These are phyloP conservation scores for Calocybe gangraenosa DNA, from an alignment of 768 basidiomycete genomes.

Conservation along the genomic window DNA sequence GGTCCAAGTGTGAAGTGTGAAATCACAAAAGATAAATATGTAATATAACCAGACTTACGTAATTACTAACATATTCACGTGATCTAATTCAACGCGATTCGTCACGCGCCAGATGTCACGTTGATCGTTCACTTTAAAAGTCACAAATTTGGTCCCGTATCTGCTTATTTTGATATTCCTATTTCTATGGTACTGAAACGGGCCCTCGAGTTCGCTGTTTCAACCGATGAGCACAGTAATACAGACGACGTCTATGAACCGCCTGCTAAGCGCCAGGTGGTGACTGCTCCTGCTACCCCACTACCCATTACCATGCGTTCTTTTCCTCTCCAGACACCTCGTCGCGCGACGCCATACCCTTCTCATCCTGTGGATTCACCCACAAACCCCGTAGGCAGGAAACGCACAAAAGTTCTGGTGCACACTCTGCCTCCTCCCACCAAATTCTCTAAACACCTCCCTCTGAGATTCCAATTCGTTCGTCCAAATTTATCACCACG, in stretches of 20 bases:
- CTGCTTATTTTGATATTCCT: too few relatives aligned
- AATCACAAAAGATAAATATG: too few relatives aligned
- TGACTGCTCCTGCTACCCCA: constrained; percentile 20
- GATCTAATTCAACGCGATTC: too few relatives aligned
- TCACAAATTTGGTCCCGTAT: too few relatives aligned
- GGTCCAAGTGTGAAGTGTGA: too few relatives aligned
- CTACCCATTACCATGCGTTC: constrained; percentile 19
- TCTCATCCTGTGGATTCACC: constrained; percentile 61
- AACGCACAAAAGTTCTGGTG: constrained; percentile 35
- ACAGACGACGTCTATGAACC: constrained; percentile 9
- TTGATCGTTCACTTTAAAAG: too few relatives aligned
- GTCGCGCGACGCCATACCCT: constrained; percentile 38
- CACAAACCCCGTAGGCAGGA: constrained; percentile 65
- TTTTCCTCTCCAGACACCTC: constrained; percentile 19
- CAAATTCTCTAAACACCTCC: constrained; percentile 55
- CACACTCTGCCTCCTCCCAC: constrained; percentile 38
- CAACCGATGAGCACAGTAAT: background rate
- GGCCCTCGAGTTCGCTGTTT: constrained; percentile 12
- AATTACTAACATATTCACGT: too few relatives aligned
- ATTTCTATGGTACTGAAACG: constrained; percentile 17
- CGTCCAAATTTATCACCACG: constrained; percentile 26
- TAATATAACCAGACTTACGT: too few relatives aligned
- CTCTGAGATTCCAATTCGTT: constrained; percentile 60
- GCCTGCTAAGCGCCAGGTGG: constrained; percentile 16
- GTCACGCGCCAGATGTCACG: too few relatives aligned